These are phyloP conservation scores for Stagonosporopsis chrysanthemi DNA, from an alignment of 2,329 filamentous ascomycete species.

Conservation along the genomic window DNA sequence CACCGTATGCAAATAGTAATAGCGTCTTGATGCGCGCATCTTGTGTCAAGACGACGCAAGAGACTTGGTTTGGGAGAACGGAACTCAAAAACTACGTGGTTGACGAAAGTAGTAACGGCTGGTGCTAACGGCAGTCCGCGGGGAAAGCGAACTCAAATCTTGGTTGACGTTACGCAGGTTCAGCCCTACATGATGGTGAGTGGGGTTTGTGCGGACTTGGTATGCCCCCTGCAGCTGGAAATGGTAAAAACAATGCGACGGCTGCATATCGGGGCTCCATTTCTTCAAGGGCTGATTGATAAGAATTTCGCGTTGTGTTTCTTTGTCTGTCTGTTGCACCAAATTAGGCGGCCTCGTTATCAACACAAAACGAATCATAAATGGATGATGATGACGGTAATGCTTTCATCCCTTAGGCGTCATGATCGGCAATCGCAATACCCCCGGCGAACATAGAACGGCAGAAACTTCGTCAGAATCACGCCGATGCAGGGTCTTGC, in stretches of 20 bases:
- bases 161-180: slow-evolving; percentile 10
- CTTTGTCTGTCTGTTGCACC: background rate
- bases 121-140: slow-evolving; percentile 4
- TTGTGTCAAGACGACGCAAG: background rate
- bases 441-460: slow-evolving; percentile 27
- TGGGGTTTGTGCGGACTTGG: slow-evolving; percentile 3
- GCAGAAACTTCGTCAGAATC: slow-evolving; percentile 33
- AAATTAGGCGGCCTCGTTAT: background rate
- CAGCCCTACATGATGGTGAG: slow-evolving; percentile 12
- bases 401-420: slow-evolving; percentile 36
- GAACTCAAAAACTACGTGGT: background rate
- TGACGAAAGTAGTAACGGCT: slow-evolving; percentile 3
- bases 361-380: background rate
- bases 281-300: no score
- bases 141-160: slow-evolving; percentile 3
- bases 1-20: background rate
- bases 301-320: no score
- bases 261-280: background rate
- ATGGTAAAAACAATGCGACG: background rate
- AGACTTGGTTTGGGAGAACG: background rate
- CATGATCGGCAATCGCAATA: slow-evolving; percentile 37
- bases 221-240: background rate
- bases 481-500: slow-evolving; percentile 37
- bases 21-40: no score
- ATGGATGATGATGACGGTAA: slow-evolving; percentile 10